A percentile compares a stretch with the other conserved stretches of the same genome.
Evolutionary conservation across 2,329 filamentous ascomycete species (phyloP).

Genomic region (Ascochyta lentis): DNA sequence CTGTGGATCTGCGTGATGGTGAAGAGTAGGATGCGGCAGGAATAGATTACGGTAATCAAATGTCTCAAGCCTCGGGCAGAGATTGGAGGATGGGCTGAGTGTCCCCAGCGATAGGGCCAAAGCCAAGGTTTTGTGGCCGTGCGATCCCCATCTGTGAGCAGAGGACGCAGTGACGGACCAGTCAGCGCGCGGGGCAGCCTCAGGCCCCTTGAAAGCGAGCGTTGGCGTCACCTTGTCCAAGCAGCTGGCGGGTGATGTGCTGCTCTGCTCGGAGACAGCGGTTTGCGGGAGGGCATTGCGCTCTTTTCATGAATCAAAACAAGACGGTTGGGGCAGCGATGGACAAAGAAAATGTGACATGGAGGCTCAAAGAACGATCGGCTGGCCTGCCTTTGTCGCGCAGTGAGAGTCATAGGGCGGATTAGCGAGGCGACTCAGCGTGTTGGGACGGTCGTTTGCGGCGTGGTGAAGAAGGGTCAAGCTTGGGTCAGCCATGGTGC

Average conservation of each 20-base stretch:
- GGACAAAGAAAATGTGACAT: constrained; percentile 15
- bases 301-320: constrained; percentile 4
- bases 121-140: constrained; percentile 35
- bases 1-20: constrained; percentile 31
- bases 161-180: constrained; percentile 23
- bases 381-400: constrained; percentile 27
- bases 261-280: background rate
- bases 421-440: constrained; percentile 23
- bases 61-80: constrained; percentile 25
- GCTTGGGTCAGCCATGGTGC: constrained; percentile 7
- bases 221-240: constrained; percentile 23
- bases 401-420: constrained; percentile 25
- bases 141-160: constrained; percentile 22
- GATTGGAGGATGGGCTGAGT: constrained; percentile 27
- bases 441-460: constrained; percentile 28
- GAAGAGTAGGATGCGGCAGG: constrained; percentile 27
- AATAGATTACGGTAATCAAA: constrained; percentile 34
- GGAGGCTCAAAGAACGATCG: constrained; percentile 17
- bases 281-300: background rate
- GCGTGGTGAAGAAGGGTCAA: constrained; percentile 13
- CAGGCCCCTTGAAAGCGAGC: constrained; percentile 5
- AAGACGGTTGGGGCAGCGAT: constrained; percentile 7
- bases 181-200: constrained; percentile 9
- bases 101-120: constrained; percentile 40
- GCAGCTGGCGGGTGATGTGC: constrained; percentile 18